These are phyloP conservation scores for Betula pendula DNA, from an alignment of 306 rosid genomes.

Conservation along the genomic window DNA sequence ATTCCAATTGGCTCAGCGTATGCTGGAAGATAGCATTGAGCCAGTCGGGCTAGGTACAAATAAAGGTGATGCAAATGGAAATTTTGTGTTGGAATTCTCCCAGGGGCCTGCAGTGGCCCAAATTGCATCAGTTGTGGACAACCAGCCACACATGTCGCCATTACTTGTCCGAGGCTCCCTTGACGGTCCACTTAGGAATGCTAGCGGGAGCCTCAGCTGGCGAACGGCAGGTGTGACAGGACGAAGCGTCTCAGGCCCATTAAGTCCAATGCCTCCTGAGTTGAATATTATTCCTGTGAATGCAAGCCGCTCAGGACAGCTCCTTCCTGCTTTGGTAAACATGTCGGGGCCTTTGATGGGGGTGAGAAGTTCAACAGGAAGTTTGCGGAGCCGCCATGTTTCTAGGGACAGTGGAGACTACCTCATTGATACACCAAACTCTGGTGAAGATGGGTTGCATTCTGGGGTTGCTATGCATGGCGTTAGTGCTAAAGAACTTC, in stretches of 20 bases:
- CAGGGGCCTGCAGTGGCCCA: slow-evolving; percentile 95
- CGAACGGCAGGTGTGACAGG: slow-evolving; percentile 95
- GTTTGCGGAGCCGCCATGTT: slow-evolving; percentile 92
- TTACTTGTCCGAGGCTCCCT: slow-evolving; percentile 98
- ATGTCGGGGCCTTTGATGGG: slow-evolving; percentile 99
- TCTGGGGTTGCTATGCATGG: slow-evolving; percentile 65
- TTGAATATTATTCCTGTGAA: slow-evolving; percentile 81
- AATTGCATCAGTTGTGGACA: slow-evolving; percentile 81
- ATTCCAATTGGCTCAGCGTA: slow-evolving; percentile 91
- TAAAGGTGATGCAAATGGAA: slow-evolving; percentile 75
- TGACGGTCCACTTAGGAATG: slow-evolving; percentile 96
- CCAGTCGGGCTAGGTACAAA: slow-evolving; percentile 56
- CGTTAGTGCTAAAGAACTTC: slow-evolving; percentile 91
- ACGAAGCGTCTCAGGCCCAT: slow-evolving; percentile 93
- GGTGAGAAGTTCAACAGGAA: slow-evolving; percentile 97
- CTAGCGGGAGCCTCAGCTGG: slow-evolving; percentile 99
- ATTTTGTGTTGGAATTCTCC: slow-evolving; percentile 90
- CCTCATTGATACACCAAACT: slow-evolving; percentile 96
- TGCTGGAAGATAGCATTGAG: slow-evolving; percentile 92
- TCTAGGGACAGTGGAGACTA: slow-evolving; percentile 99
- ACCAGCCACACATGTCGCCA: slow-evolving; percentile 98
- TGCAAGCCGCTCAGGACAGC: slow-evolving; percentile 93
- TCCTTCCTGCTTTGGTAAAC: slow-evolving; percentile 86
- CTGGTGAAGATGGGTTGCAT: slow-evolving; percentile 90
- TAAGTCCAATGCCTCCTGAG: slow-evolving; percentile 98